Evolutionary conservation across 208 protist genomes (phyloP), one percentile per base, ranked within the genome.

Genomic region (Acanthamoeba castellanii): DNA sequence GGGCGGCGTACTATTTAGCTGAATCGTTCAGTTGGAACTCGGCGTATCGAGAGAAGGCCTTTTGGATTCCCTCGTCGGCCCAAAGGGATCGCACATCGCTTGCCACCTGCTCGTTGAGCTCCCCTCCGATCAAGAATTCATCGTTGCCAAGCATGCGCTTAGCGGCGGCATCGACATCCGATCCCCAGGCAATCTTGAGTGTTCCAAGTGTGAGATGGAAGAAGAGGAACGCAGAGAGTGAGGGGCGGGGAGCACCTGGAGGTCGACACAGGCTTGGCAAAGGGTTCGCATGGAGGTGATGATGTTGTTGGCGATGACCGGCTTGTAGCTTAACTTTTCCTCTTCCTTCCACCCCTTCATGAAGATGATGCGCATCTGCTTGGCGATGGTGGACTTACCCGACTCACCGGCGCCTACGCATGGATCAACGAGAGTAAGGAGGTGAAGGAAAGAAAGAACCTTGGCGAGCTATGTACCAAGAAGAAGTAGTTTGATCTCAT

Each of bases 361-460:
- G 95, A 98, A 95, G 27, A 98, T 95, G 25, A 98, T 95, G n/a
- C 96, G 97, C 97, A 98, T 98, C 89, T 98, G 98, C 88, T 98
- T 98, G 88, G 96, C 95, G 22, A 97, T 97, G 30, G 96, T 97
- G 11, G 74, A 92, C 94, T 97, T 97, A n/a, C 96, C 96, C 45
- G 95, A 96, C 93, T 97, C 96, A 47, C 96, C 96, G 50, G 96
- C 90, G 37, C 96, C 96, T 84, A 27, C 37, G 55, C 18, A 2
- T 5, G 20, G 16, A 68, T 13, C 42, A 90, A 68, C 50, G n/a
- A 42, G 3, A 25, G 6, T 25, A 72, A 18, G 72, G 25, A 32
- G 13, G 7, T 25, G 32, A 27, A 7, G 85, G 20, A 0, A 20
- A 72, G 47, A 32, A 13, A 25, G 78, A n/a, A 84, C 14, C 1